Conservation (phyloP, 1,139 yeast genomes). For the Debaryomycetaceae sp. region DNA sequence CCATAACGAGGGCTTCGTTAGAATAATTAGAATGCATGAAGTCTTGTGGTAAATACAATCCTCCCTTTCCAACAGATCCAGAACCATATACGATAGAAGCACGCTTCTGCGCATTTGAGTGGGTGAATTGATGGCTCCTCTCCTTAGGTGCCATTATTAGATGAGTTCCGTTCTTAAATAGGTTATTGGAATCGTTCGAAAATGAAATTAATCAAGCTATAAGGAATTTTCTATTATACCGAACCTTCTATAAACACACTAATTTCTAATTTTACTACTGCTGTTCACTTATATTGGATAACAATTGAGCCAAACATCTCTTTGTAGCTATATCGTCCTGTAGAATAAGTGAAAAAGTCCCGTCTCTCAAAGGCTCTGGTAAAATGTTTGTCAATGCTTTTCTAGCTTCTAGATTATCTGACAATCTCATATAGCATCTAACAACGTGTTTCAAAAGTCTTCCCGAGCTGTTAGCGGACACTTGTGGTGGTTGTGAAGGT, state of each 20-base stretch:
- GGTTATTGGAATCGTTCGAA: no score
- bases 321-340: slow-evolving; percentile 88
- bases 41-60: slow-evolving; percentile 50
- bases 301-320: slow-evolving; percentile 78
- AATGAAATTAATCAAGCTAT: no score
- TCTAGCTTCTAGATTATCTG: slow-evolving; percentile 89
- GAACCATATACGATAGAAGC: slow-evolving; percentile 50
- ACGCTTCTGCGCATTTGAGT: slow-evolving; percentile 46
- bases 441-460: slow-evolving; percentile 90
- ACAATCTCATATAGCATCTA: slow-evolving; percentile 84
- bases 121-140: slow-evolving; percentile 40
- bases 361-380: slow-evolving; percentile 86
- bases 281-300: slow-evolving; percentile 59
- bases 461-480: slow-evolving; percentile 53
- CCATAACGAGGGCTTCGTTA: slow-evolving; percentile 10
- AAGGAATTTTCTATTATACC: not conserved
- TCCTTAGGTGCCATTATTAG: slow-evolving; percentile 11
- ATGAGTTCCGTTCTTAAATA: no score
- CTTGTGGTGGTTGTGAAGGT: slow-evolving; percentile 22
- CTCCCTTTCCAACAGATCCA: slow-evolving; percentile 47
- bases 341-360: slow-evolving; percentile 77
- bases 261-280: not conserved
- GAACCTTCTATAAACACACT: slow-evolving; percentile 5
- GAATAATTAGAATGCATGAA: slow-evolving; percentile 22
- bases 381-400: slow-evolving; percentile 79